Evolutionary conservation across 768 basidiomycete genomes (phyloP).

Genomic region (Pisolithus sp.): DNA sequence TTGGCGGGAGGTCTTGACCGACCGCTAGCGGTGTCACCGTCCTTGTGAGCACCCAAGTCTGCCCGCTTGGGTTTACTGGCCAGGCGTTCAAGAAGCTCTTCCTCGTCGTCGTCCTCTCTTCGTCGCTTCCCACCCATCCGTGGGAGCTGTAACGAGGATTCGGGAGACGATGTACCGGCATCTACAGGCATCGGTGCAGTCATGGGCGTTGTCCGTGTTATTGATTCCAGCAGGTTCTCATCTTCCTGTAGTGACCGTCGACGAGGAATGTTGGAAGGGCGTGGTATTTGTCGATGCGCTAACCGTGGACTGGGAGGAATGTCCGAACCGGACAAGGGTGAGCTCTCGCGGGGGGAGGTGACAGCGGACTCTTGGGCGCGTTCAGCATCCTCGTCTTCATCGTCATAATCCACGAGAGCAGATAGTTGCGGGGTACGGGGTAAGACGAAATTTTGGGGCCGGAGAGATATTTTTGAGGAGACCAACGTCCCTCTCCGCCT

Average conservation of each 20-base stretch:
- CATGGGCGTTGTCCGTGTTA: slow-evolving; percentile 36
- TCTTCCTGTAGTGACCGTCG: slow-evolving; percentile 46
- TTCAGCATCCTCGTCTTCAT: slow-evolving; percentile 51
- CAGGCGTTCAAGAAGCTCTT: slow-evolving; percentile 58
- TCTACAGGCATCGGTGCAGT: slow-evolving; percentile 32
- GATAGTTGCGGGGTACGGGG: slow-evolving; percentile 50
- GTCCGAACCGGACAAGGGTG: slow-evolving; percentile 29
- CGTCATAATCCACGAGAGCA: slow-evolving; percentile 71
- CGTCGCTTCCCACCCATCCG: slow-evolving; percentile 65
- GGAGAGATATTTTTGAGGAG: slow-evolving; percentile 38
- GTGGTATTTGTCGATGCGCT: slow-evolving; percentile 32
- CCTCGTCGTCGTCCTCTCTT: slow-evolving; percentile 65
- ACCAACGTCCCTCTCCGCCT: slow-evolving; percentile 47
- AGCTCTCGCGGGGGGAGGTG: slow-evolving; percentile 12
- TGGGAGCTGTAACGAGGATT: slow-evolving; percentile 35
- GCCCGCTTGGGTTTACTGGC: slow-evolving; percentile 51
- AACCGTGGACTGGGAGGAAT: slow-evolving; percentile 34
- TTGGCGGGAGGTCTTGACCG: slow-evolving; percentile 20
- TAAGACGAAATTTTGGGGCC: slow-evolving; percentile 33
- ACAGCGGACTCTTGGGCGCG: slow-evolving; percentile 10
- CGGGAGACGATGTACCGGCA: slow-evolving; percentile 22
- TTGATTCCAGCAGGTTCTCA: slow-evolving; percentile 47
- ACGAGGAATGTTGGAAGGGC: slow-evolving; percentile 39
- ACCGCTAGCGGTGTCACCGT: slow-evolving; percentile 18
- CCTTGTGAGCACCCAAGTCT: slow-evolving; percentile 45